Conservation (phyloP, 495 filamentous ascomycete species). For the Barbatosphaeria neglecta region DNA sequence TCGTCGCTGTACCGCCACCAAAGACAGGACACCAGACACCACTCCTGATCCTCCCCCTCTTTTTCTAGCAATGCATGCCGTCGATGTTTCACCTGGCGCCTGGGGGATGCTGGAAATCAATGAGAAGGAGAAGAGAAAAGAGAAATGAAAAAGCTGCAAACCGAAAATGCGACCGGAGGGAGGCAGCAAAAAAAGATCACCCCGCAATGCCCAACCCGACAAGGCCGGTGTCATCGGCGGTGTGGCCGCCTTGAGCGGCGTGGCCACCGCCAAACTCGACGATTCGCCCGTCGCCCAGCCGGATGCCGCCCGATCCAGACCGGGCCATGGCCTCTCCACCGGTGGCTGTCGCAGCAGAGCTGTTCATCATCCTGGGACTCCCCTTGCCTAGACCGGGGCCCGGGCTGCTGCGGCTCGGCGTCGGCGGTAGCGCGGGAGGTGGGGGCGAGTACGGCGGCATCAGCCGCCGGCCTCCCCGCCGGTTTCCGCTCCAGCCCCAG, state of each 20-base stretch:
- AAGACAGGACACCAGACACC: too few relatives aligned
- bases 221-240: background rate
- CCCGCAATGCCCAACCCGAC: background rate
- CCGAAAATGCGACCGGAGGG: background rate
- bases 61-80: too few relatives aligned
- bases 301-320: slow-evolving; percentile 4
- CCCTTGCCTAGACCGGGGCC: too few relatives aligned
- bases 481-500: too few relatives aligned
- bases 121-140: too few relatives aligned
- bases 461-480: background rate
- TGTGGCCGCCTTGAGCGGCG: slow-evolving; percentile 4
- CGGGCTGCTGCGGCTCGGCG: background rate
- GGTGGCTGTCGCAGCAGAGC: background rate
- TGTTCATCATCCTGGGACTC: background rate
- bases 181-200: background rate
- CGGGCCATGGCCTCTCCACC: slow-evolving; percentile 4
- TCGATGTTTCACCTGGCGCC: too few relatives aligned
- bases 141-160: background rate
- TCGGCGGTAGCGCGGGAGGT: background rate
- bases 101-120: too few relatives aligned
- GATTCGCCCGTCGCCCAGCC: slow-evolving; percentile 6
- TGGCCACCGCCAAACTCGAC: slow-evolving; percentile 18
- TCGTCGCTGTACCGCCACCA: too few relatives aligned
- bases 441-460: background rate
- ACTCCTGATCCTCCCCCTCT: too few relatives aligned